Percentiles rank a stretch among this genome's conserved stretches.
phyloP scores from a whole-genome alignment of 2,329 filamentous ascomycete species.

The Fusarium temperatum region DNA sequence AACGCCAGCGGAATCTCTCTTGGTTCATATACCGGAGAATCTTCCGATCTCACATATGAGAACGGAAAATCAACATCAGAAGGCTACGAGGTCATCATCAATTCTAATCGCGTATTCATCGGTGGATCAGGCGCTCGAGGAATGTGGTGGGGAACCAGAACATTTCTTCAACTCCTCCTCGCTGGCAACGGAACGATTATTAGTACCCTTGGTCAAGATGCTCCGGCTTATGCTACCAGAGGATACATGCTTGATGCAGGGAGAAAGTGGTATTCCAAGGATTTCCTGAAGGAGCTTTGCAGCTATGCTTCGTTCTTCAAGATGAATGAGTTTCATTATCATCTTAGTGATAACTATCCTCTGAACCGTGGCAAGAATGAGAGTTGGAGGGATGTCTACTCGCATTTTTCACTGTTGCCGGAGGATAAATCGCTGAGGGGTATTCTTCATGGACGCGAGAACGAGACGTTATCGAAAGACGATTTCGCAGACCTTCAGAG shows the following conservation, averaged over 20 bases:
- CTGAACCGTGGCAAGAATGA: conserved; percentile 21
- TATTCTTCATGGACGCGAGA: conserved; percentile 12
- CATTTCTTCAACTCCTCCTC: conserved; percentile 10
- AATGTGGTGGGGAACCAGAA: conserved; percentile 26
- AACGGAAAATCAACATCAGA: conserved; percentile 1
- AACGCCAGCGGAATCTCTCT: not conserved
- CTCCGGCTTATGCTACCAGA: conserved; percentile 9
- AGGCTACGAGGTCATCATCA: conserved; percentile 10
- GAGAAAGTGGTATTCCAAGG: conserved; percentile 20
- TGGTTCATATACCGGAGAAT: not conserved
- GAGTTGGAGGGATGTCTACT: conserved; percentile 15
- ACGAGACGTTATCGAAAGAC: not conserved
- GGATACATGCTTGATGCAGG: conserved; percentile 22
- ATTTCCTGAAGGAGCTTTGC: conserved; percentile 10
- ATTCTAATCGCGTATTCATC: conserved; percentile 7
- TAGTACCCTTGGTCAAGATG: not conserved
- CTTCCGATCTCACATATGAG: not conserved
- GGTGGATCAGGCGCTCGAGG: conserved; percentile 13
- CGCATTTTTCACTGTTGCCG: conserved; percentile 5
- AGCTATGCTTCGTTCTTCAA: conserved; percentile 26
- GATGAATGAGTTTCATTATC: conserved; percentile 25
- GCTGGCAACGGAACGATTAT: not conserved
- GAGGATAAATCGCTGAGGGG: not conserved
- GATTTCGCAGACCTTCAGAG: conserved; percentile 1
- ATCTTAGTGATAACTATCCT: conserved; percentile 22